Evolutionary conservation across 352 stramenopile genomes (phyloP), one percentile per base, ranked within the genome.

Genomic region (Globisporangium heterothallicum): DNA sequence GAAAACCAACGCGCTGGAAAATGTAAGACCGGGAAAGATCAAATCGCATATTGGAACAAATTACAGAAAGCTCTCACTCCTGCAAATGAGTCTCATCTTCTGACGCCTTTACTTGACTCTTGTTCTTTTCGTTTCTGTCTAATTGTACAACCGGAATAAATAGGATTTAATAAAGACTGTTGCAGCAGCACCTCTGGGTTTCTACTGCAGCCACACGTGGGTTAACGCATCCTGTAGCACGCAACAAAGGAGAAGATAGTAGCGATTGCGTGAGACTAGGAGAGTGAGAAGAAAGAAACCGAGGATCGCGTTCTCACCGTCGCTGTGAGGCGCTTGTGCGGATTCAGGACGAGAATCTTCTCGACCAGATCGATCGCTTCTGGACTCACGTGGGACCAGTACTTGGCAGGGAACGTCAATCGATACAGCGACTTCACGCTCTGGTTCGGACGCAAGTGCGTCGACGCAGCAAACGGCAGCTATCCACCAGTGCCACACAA

Each of bases 361-460:
- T 74, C 47, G 16, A 88, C 48, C 27, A 90, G 74, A 49, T 88
- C 74, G n/a, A 66, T 70, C 9, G 79, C 74, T 21, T 69, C 54
- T 19, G 66, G 61, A 34, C 77, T 87, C 40, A 90, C 70, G 50
- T 70, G 65, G n/a, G 50, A 52, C 79, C 79, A 90, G 66, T 90
- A 90, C 64, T 82, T 85, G 52, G 69, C 61, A 7, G 79, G 79
- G 59, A 90, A 90, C 46, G 72, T 78, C 45, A 90, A 63, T 34
- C 74, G 72, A 48, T 86, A 90, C 30, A 88, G 51, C 40, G 65
- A 68, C 57, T 74, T 64, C 35, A 90, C 66, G 45, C 72, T 82
- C 47, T 90, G 76, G 43, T 75, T 72, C 9, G 72, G 70, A 46
- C 68, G 74, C 27, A 90, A 50, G 25, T 84, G 63, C 0, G 68